phyloP scores from a whole-genome alignment of 345 rosid genomes.

The Melaleuca alternifolia region DNA sequence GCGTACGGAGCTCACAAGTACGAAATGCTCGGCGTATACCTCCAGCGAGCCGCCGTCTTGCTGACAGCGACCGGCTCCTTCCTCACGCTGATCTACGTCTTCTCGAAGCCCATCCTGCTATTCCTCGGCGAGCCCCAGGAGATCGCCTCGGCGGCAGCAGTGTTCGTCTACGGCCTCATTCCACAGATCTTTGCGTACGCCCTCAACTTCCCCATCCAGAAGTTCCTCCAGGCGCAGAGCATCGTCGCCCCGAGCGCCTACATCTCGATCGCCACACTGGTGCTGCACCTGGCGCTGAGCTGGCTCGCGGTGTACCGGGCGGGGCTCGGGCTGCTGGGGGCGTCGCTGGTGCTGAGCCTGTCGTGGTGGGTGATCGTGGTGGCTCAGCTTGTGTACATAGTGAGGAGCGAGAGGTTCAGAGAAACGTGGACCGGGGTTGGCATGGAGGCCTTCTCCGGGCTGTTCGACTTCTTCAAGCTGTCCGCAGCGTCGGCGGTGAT shows the following conservation, averaged over 20 bases:
- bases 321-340: constrained; percentile 38
- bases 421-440: constrained; percentile 40
- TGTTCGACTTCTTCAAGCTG: constrained; percentile 34
- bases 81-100: constrained; percentile 31
- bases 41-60: constrained; percentile 50
- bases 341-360: constrained; percentile 38
- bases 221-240: constrained; percentile 49
- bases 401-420: constrained; percentile 28
- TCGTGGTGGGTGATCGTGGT: constrained; percentile 52
- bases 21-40: constrained; percentile 48
- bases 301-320: constrained; percentile 31
- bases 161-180: constrained; percentile 45
- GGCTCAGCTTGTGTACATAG: constrained; percentile 42
- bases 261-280: constrained; percentile 30
- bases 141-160: constrained; percentile 46
- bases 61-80: constrained; percentile 33
- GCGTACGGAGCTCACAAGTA: constrained; percentile 45
- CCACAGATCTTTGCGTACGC: constrained; percentile 61
- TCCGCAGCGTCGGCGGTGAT: constrained; percentile 58
- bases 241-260: constrained; percentile 51
- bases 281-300: constrained; percentile 23
- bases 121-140: constrained; percentile 39
- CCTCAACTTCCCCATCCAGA: constrained; percentile 51
- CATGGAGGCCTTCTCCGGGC: constrained; percentile 32
- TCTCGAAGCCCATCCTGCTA: constrained; percentile 31